Conservation (phyloP, 345 rosid genomes). For the Syzygium aromaticum region DNA sequence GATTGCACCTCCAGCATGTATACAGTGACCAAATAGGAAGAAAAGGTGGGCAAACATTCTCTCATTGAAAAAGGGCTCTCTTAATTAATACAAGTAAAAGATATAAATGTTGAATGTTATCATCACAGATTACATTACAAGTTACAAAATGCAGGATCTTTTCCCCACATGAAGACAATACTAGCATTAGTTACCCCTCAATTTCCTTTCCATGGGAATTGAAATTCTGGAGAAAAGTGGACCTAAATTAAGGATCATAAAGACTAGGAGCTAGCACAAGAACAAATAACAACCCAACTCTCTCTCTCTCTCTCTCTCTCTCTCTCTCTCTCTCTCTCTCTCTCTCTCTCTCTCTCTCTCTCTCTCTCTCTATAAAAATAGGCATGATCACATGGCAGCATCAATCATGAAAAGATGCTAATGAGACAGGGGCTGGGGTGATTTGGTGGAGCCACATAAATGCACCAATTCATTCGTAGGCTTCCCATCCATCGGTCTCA, state of each 20-base stretch:
- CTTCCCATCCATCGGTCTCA: constrained; percentile 7
- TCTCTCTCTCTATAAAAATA: background rate
- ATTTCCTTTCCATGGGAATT: background rate
- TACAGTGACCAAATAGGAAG: background rate
- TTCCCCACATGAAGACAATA: background rate
- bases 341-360: background rate
- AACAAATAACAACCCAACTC: background rate
- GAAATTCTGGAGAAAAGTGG: background rate
- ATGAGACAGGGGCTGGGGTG: constrained; percentile 47
- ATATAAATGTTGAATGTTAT: background rate
- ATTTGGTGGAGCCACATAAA: constrained; percentile 59
- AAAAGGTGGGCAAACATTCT: background rate
- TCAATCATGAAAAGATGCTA: constrained; percentile 33
- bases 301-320: background rate
- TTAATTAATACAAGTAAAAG: background rate
- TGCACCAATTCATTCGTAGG: constrained; percentile 25
- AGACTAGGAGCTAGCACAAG: background rate
- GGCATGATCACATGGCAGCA: constrained; percentile 63
- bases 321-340: background rate
- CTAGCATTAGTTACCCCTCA: background rate
- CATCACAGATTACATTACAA: background rate
- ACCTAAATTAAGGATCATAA: background rate
- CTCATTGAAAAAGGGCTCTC: background rate
- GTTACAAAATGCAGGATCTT: background rate
- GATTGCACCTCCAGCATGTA: background rate